These are phyloP conservation scores for Tetracentron sinense DNA, from an alignment of 164 flowering plant genomes.

Conservation along the genomic window DNA sequence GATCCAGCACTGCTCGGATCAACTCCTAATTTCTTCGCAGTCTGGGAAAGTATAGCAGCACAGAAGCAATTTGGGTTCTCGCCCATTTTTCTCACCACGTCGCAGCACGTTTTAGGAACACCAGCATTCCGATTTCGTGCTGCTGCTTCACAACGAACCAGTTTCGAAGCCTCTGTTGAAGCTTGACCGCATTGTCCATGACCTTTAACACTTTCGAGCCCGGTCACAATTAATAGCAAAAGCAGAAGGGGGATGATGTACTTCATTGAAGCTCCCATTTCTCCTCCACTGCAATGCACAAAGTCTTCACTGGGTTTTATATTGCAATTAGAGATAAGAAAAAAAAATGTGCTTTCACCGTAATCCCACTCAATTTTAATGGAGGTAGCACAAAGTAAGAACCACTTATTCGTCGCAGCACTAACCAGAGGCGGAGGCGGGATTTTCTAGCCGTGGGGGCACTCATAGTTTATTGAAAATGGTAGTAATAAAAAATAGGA, in stretches of 20 bases:
- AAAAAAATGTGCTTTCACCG: constrained; percentile 11
- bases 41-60: constrained; percentile 67
- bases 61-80: constrained; percentile 66
- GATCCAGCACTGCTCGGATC: constrained; percentile 59
- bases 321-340: constrained; percentile 9
- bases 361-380: constrained; percentile 27
- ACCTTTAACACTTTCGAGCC: constrained; percentile 28
- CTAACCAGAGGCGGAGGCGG: no score
- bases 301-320: constrained; percentile 19
- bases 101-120: constrained; percentile 42
- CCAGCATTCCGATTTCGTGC: constrained; percentile 33
- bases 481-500: no score
- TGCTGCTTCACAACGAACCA: constrained; percentile 48
- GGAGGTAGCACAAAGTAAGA: constrained; percentile 32
- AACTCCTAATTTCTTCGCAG: constrained; percentile 44
- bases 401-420: constrained; percentile 24
- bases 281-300: constrained; percentile 14
- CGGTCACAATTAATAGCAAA: constrained; percentile 23
- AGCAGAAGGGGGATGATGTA: constrained; percentile 26
- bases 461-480: no score
- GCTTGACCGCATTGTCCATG: constrained; percentile 47
- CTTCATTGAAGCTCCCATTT: constrained; percentile 34
- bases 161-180: constrained; percentile 45
- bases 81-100: constrained; percentile 39
- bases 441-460: no score